Conservation (phyloP, 331 rosid genomes). For the Stylosanthes scabra region DNA sequence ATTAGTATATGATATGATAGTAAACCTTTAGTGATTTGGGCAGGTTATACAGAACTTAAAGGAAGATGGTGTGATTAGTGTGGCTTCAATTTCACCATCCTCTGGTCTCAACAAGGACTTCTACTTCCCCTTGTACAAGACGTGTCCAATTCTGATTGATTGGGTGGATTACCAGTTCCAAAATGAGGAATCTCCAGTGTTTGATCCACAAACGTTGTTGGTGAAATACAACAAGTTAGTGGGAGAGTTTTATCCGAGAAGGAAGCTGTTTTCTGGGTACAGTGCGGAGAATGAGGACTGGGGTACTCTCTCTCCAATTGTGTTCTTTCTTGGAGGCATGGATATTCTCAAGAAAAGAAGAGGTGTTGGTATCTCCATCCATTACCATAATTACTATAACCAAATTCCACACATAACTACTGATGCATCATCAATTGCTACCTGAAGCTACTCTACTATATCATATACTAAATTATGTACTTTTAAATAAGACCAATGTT, state of each 20-base stretch:
- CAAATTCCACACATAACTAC: neutral
- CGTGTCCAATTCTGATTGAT: neutral
- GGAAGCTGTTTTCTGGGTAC: conserved; percentile 46
- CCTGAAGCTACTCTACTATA: neutral
- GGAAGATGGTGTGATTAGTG: neutral
- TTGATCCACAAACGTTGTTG: neutral
- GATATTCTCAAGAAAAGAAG: conserved; percentile 37
- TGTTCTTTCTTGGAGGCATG: conserved; percentile 49
- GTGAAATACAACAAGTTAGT: neutral
- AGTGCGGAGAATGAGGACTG: conserved; percentile 58
- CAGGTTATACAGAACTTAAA: conserved; percentile 39
- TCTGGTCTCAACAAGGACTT: conserved; percentile 18
- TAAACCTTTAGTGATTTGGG: neutral
- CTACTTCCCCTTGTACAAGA: neutral
- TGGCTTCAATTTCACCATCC: conserved; percentile 51
- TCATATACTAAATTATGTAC: too few relatives aligned
- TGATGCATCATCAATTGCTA: neutral
- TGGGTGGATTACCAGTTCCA: conserved; percentile 58
- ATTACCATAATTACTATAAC: conserved; percentile 48
- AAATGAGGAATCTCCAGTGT: conserved; percentile 35
- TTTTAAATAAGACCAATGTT: conserved; percentile 2
- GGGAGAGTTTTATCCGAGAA: conserved; percentile 32
- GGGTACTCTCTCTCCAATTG: conserved; percentile 49
- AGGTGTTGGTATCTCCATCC: conserved; percentile 46
- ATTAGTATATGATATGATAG: too few relatives aligned